Evolutionary conservation across 148 eudicot genomes (phyloP).

Genomic region (Nepenthes mirabilis): DNA sequence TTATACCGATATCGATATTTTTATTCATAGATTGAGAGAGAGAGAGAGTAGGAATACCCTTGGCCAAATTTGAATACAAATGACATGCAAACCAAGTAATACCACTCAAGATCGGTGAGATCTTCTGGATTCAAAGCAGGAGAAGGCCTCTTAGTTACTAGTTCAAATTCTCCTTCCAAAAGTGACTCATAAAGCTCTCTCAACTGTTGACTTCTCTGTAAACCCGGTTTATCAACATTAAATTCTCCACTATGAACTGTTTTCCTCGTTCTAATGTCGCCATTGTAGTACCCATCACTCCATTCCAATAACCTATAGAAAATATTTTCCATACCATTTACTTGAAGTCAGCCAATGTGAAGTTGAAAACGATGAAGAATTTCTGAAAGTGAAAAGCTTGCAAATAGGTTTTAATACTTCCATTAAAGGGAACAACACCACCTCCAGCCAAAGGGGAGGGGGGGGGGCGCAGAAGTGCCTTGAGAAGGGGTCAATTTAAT

Average conservation of each 20-base stretch:
- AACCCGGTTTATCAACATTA: slow-evolving; percentile 22
- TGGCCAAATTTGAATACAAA: slow-evolving; percentile 37
- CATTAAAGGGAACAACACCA: too few relatives aligned
- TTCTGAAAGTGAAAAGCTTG: background rate
- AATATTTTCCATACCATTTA: background rate
- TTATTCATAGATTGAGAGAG: background rate
- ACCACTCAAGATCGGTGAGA: slow-evolving; percentile 48
- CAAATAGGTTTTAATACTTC: too few relatives aligned
- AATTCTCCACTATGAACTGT: slow-evolving; percentile 18
- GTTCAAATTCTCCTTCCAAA: slow-evolving; percentile 25
- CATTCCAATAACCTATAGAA: slow-evolving; percentile 40
- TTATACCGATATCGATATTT: too few relatives aligned
- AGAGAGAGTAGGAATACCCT: slow-evolving; percentile 20
- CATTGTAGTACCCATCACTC: slow-evolving; percentile 55
- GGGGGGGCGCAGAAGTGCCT: too few relatives aligned
- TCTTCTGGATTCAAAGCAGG: slow-evolving; percentile 34
- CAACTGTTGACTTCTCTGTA: slow-evolving; percentile 43
- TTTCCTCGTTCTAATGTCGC: slow-evolving; percentile 33
- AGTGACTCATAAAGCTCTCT: slow-evolving; percentile 41
- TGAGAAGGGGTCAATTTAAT: too few relatives aligned
- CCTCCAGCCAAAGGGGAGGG: too few relatives aligned
- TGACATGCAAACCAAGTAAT: slow-evolving; percentile 62
- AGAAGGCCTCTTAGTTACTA: slow-evolving; percentile 18
- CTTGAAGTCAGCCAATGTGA: background rate
- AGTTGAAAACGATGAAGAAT: background rate